Evolutionary conservation across 2,329 filamentous ascomycete genomes (phyloP).

Genomic region (Gnomoniopsis sp.): DNA sequence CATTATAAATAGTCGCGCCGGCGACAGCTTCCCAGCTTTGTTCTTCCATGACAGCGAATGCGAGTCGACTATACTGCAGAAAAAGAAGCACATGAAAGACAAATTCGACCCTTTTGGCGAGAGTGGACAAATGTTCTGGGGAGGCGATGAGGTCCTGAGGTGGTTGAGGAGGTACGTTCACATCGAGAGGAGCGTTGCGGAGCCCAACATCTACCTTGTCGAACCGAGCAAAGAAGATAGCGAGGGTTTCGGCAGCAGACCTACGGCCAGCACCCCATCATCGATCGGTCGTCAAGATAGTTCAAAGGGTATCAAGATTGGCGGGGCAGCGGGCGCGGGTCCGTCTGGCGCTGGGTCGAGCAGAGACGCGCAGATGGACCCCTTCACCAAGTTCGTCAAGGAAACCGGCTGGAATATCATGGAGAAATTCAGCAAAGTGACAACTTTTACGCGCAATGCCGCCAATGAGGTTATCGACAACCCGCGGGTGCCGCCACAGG

Average conservation of each 20-base stretch:
- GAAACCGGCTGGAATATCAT: conserved; percentile 95
- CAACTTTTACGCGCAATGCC: conserved; percentile 88
- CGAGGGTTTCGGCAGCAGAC: conserved; percentile 69
- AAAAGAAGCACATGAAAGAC: conserved; percentile 79
- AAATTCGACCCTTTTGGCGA: conserved; percentile 89
- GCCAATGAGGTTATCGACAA: conserved; percentile 92
- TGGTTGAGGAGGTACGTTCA: conserved; percentile 85
- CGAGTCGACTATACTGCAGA: conserved; percentile 89
- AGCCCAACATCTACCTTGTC: conserved; percentile 87
- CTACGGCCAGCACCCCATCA: conserved; percentile 42
- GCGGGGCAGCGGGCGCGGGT: conserved; percentile 31
- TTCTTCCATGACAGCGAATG: conserved; percentile 99
- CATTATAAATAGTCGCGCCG: conserved; percentile 85
- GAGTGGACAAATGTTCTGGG: conserved; percentile 89
- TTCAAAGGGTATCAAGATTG: conserved; percentile 26
- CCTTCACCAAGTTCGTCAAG: conserved; percentile 88
- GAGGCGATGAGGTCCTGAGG: conserved; percentile 87
- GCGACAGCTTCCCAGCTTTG: conserved; percentile 89
- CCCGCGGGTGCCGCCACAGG: conserved; percentile 83
- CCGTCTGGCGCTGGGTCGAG: conserved; percentile 33
- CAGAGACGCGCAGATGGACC: conserved; percentile 78
- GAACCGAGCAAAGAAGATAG: conserved; percentile 85
- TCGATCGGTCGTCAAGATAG: conserved; percentile 40
- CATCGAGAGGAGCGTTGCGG: conserved; percentile 79
- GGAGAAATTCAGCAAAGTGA: conserved; percentile 96